These are phyloP conservation scores for Sporothrix mexicana DNA, from an alignment of 2,329 filamentous ascomycete species.

Conservation along the genomic window DNA sequence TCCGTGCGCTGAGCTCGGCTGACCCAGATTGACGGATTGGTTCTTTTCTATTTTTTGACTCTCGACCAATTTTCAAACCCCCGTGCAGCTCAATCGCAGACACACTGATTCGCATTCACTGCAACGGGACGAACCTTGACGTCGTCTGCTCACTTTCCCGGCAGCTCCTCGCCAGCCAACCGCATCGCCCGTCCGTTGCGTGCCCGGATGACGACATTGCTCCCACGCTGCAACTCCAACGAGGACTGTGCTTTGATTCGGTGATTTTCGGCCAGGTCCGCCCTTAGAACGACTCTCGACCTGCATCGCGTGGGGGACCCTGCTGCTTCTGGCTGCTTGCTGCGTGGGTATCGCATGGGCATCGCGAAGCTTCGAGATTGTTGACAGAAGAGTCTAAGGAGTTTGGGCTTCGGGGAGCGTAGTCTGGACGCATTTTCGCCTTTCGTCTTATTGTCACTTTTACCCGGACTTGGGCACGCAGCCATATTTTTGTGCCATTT, in stretches of 20 bases:
- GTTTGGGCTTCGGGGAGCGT: neutral
- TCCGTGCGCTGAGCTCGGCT: neutral
- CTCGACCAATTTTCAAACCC: neutral
- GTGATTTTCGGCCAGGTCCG: conserved; percentile 15
- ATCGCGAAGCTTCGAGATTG: neutral
- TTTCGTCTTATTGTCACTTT: neutral
- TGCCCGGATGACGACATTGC: conserved; percentile 39
- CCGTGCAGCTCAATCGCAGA: neutral
- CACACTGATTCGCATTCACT: conserved; percentile 6
- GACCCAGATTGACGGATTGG: conserved; percentile 16
- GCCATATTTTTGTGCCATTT: neutral
- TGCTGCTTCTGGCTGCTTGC: neutral
- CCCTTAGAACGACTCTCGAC: neutral
- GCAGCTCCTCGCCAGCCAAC: conserved; percentile 23
- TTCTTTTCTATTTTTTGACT: neutral
- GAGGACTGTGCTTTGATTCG: conserved; percentile 28
- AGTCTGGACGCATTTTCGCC: neutral
- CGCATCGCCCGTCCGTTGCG: conserved; percentile 35
- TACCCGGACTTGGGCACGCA: neutral
- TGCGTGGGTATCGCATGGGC: conserved; percentile 19
- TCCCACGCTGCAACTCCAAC: conserved; percentile 21
- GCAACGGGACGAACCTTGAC: conserved; percentile 6
- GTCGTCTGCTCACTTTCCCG: neutral
- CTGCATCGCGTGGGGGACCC: conserved; percentile 31
- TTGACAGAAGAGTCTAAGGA: neutral